Conservation (phyloP, 176 grass and related monocot species). For the Oryza glumipatula region DNA sequence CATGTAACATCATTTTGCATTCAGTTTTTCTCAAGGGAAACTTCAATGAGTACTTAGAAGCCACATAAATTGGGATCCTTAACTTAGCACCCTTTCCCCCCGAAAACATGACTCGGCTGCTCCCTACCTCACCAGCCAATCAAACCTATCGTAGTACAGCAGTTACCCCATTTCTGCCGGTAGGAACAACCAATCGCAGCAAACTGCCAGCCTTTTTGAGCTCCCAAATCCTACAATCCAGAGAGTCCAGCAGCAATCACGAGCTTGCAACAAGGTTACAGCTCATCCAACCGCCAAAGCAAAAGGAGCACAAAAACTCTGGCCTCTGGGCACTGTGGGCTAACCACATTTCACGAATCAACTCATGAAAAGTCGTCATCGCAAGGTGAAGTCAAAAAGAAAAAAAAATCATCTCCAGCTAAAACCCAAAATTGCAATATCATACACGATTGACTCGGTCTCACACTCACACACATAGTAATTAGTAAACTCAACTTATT, state of each 20-base stretch:
- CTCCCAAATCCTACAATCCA: neutral
- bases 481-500: no score
- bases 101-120: slow-evolving; percentile 25
- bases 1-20: neutral
- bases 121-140: slow-evolving; percentile 36
- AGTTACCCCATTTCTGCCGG: neutral
- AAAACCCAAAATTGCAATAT: neutral
- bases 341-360: slow-evolving; percentile 15
- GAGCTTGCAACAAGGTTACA: slow-evolving; percentile 43
- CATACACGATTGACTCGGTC: neutral
- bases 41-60: neutral
- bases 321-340: neutral
- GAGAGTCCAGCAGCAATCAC: slow-evolving; percentile 26
- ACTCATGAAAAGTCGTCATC: neutral
- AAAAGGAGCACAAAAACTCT: neutral
- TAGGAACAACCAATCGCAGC: slow-evolving; percentile 26
- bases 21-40: neutral
- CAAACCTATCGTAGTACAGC: slow-evolving; percentile 11
- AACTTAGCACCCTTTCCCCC: neutral
- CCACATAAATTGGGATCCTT: neutral
- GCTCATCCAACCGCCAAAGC: slow-evolving; percentile 39
- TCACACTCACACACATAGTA: neutral
- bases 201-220: slow-evolving; percentile 20
- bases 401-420: neutral
- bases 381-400: neutral